Evolutionary conservation across 2,329 filamentous ascomycete genomes (phyloP), one percentile per base, ranked within the genome.

Genomic region (Ophiostoma himal-ulmi): DNA sequence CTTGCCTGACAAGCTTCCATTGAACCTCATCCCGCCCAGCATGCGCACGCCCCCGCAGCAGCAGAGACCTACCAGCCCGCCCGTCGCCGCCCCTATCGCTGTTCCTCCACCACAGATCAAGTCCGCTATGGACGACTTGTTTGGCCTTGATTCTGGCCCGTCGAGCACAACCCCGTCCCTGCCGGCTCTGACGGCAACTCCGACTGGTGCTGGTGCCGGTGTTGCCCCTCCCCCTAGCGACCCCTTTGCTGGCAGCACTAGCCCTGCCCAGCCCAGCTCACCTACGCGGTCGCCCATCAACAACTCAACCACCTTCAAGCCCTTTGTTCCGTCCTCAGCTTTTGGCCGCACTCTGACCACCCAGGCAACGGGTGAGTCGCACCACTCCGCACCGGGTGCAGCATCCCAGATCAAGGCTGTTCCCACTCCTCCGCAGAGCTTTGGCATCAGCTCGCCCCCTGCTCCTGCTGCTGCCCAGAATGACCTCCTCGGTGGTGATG

Each of bases 91-190:
- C 20, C 41, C 67, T 17, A 34, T 60, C 7, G 39, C 76, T 79
- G 76, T 72, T 68, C 36, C 79, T 83, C 34, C 82, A 26, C 82
- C 80, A 52, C 71, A 80, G 78, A 70, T 80, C 80, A 75, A 78
- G 75, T 95, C 94, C 69, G 94, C 94, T 62, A 86, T 96, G 13
- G 94, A 99, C 72, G 95, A 99, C 79, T 82, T 99, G 20, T 98
- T 99, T 77, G 94, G 94, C 0, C 85, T 99, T 26, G 94, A 98
- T 78, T 88, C 92, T 20, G 86, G 83, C 76, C 68, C 68, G 6
- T 74, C 83, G 71, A 77, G 82, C 62, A 79, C 83, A 11, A 80
- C 82, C 3, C 82, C 85, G 22, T 67, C 81, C 85, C 17, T 70
- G 41, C 69, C 72, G 0, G 70, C 70, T 0, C 41, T 75, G 57